These are phyloP conservation scores for Solanum pennellii DNA, from an alignment of 257 asterid genomes.

Conservation along the genomic window DNA sequence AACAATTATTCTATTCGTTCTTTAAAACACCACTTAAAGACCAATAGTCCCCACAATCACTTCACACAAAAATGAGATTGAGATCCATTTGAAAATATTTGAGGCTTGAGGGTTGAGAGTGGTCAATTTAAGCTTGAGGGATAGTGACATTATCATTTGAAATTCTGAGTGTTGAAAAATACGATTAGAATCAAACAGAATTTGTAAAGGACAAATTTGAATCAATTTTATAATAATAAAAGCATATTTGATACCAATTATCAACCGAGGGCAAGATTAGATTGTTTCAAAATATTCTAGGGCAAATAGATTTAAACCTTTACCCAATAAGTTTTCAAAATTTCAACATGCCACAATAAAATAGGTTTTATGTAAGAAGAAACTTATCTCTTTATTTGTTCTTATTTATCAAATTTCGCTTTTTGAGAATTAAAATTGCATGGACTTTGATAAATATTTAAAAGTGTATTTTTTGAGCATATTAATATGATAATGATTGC, in stretches of 20 bases:
- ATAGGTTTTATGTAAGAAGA: no score
- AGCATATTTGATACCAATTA: background rate
- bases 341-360: background rate
- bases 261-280: background rate
- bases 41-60: background rate
- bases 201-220: background rate
- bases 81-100: background rate
- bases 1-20: background rate
- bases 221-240: no score
- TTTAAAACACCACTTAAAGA: background rate
- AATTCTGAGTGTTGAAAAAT: background rate
- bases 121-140: background rate
- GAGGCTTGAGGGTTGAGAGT: background rate
- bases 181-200: background rate
- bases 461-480: background rate
- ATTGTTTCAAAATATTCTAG: background rate
- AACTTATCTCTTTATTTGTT: no score
- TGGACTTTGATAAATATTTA: background rate
- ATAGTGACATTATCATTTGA: background rate
- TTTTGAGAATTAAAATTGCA: background rate
- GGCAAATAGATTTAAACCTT: background rate
- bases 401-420: background rate
- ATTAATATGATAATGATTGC: background rate
- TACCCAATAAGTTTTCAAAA: background rate
- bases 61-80: background rate